Conservation (phyloP, 176 grass and related monocot species). For the Dactylis glomerata region DNA sequence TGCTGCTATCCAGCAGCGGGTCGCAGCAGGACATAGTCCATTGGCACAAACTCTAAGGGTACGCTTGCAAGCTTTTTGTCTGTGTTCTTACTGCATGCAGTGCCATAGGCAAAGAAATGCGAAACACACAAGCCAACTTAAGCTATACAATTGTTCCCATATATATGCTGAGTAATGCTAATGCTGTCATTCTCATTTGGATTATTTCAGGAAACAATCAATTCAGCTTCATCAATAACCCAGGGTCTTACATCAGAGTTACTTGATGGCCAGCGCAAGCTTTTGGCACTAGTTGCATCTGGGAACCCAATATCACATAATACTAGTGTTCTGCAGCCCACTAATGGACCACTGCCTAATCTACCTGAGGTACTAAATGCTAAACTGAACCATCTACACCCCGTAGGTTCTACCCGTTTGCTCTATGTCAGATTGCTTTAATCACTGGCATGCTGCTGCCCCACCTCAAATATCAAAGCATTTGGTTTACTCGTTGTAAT, state of each 20-base stretch:
- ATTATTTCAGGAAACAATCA: conserved; percentile 71
- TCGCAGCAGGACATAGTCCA: conserved; percentile 65
- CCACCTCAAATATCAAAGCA: not conserved
- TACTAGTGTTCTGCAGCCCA: conserved; percentile 46
- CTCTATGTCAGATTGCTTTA: not conserved
- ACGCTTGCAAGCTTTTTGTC: conserved; percentile 21
- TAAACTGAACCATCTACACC: too few species aligned
- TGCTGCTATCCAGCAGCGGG: conserved; percentile 64
- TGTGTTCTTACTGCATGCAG: not conserved
- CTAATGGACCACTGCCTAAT: conserved; percentile 49
- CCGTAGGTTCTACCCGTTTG: not conserved
- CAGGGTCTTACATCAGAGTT: conserved; percentile 73
- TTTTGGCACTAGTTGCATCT: conserved; percentile 68
- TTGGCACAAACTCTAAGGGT: conserved; percentile 80
- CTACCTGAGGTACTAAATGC: conserved; percentile 55
- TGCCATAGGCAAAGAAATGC: not conserved
- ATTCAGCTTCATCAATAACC: conserved; percentile 69
- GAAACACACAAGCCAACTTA: not conserved
- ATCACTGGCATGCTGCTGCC: not conserved
- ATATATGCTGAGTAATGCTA: not conserved
- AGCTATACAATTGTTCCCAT: not conserved
- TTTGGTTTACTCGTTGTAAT: conserved; percentile 20
- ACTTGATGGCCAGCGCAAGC: conserved; percentile 76
- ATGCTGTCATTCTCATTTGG: conserved; percentile 19
- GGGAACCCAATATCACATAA: conserved; percentile 45